A percentile compares a stretch with the other conserved stretches of the same genome.
These are phyloP conservation scores for Barnettozyma botsteinii DNA, from an alignment of 805 yeast genomes.

Conservation along the genomic window DNA sequence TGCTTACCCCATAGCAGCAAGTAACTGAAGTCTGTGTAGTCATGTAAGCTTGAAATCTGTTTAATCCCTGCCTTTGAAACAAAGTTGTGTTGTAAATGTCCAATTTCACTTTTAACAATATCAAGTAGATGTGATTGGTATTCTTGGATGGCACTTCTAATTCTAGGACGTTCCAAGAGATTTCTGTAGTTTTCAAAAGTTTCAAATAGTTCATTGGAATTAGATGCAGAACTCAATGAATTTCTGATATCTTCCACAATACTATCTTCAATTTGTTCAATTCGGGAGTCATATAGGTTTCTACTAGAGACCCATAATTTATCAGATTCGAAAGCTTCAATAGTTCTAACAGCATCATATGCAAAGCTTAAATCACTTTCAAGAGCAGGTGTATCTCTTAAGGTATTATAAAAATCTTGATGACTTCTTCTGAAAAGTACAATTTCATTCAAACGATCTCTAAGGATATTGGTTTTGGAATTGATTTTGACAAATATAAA, in stretches of 20 bases:
- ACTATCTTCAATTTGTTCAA: constrained; percentile 39
- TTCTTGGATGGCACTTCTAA: constrained; percentile 54
- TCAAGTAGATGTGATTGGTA: constrained; percentile 48
- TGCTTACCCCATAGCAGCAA: constrained; percentile 50
- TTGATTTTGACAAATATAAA: constrained; percentile 58
- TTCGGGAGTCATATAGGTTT: constrained; percentile 36
- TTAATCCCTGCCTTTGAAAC: constrained; percentile 31
- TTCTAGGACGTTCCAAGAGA: constrained; percentile 45
- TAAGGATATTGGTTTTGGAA: constrained; percentile 36
- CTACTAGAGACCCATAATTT: constrained; percentile 39
- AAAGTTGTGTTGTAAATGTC: constrained; percentile 36
- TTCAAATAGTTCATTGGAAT: constrained; percentile 45
- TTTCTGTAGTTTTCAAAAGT: constrained; percentile 44
- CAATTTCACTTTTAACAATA: constrained; percentile 43
- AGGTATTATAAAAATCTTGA: constrained; percentile 38
- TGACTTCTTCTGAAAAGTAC: constrained; percentile 47
- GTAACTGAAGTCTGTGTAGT: constrained; percentile 43
- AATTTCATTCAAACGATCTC: constrained; percentile 39
- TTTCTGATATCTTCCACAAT: constrained; percentile 37
- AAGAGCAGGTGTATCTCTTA: constrained; percentile 20
- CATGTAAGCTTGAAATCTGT: constrained; percentile 35
- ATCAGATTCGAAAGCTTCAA: constrained; percentile 35
- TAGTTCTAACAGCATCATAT: constrained; percentile 33
- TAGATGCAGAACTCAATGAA: constrained; percentile 33
- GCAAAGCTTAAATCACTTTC: constrained; percentile 34